Conservation (phyloP, 2,329 filamentous ascomycete genomes). For the Ophiocordyceps sinensis region DNA sequence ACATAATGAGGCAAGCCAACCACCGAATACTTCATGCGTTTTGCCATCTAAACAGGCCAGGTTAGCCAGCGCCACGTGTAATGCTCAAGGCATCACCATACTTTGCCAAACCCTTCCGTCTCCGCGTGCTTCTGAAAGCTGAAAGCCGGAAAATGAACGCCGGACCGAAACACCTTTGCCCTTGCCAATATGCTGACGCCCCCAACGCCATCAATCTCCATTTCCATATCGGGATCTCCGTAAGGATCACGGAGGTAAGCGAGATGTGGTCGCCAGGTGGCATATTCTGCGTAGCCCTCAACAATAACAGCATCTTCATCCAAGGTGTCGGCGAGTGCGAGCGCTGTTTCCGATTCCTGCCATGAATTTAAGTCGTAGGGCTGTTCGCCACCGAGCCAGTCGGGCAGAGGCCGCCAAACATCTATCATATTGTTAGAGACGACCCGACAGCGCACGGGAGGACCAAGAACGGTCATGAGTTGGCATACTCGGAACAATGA, state of each 20-base stretch:
- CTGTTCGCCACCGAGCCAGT: slow-evolving; percentile 97
- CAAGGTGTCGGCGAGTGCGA: slow-evolving; percentile 83
- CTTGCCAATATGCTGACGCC: slow-evolving; percentile 96
- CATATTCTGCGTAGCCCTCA: slow-evolving; percentile 96
- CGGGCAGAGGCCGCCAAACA: slow-evolving; percentile 95
- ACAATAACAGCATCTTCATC: slow-evolving; percentile 98
- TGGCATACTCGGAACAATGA: slow-evolving; percentile 89
- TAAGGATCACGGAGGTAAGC: slow-evolving; percentile 94
- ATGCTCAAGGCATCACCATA: slow-evolving; percentile 27
- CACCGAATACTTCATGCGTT: slow-evolving; percentile 88
- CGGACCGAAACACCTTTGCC: slow-evolving; percentile 84
- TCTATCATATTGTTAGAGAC: slow-evolving; percentile 36
- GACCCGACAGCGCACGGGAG: background rate
- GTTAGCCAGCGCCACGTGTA: background rate
- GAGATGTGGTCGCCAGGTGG: slow-evolving; percentile 93
- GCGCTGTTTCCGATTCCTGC: slow-evolving; percentile 96
- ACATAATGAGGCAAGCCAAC: slow-evolving; percentile 94
- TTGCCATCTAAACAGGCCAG: slow-evolving; percentile 60
- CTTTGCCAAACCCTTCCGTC: slow-evolving; percentile 97
- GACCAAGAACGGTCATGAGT: background rate
- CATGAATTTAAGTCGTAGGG: slow-evolving; percentile 97
- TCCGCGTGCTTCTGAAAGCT: slow-evolving; percentile 98
- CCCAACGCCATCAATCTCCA: slow-evolving; percentile 97
- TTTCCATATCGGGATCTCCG: slow-evolving; percentile 97
- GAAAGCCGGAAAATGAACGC: slow-evolving; percentile 95